Conservation (phyloP, 441 rosid species). For the Pelargonium australe region DNA sequence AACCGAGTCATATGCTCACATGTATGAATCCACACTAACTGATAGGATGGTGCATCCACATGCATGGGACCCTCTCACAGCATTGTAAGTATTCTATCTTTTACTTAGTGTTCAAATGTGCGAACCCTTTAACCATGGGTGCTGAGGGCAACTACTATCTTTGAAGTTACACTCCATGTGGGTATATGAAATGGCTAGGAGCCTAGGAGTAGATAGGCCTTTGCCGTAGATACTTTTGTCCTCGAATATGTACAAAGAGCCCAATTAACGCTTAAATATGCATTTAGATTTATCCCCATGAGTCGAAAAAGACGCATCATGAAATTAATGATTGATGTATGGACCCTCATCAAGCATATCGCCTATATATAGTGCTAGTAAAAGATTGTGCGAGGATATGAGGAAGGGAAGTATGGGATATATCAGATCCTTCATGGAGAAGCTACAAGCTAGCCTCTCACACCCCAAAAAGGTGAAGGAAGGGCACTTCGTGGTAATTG, state of each 20-base stretch:
- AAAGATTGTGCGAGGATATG: not conserved
- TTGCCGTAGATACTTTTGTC: not conserved
- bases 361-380: slow-evolving; percentile 9
- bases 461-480: slow-evolving; percentile 22
- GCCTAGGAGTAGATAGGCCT: not conserved
- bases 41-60: slow-evolving; percentile 2
- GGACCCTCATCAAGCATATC: not conserved
- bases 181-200: not conserved
- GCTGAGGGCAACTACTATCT: not conserved
- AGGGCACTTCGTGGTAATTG: slow-evolving; percentile 43
- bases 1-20: not conserved
- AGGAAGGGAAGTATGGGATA: slow-evolving; percentile 14
- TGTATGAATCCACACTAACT: not conserved
- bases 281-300: not conserved
- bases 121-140: not conserved
- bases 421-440: slow-evolving; percentile 15
- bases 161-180: not conserved
- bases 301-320: not conserved
- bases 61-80: slow-evolving; percentile 12
- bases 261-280: not conserved
- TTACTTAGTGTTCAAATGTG: not conserved
- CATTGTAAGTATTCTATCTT: not conserved
- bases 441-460: slow-evolving; percentile 14
- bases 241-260: not conserved
- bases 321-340: not conserved